Conservation (phyloP, 2,329 filamentous ascomycete species). For the Pezicula carpinea region DNA sequence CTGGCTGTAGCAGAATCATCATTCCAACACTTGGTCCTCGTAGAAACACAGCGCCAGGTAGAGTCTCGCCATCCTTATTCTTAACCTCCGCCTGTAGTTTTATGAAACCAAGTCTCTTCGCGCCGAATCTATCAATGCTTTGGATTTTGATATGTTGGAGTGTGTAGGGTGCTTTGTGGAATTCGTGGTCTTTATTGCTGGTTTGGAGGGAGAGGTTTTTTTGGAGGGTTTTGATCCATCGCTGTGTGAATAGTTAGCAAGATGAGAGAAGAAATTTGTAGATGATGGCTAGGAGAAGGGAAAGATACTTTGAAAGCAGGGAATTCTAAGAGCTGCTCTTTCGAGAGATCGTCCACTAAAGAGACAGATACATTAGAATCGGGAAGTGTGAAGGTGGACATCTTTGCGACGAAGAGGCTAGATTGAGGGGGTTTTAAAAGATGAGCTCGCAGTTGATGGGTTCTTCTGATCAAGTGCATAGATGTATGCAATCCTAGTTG, state of each 20-base stretch:
- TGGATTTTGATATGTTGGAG: constrained; percentile 48
- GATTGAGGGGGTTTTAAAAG: background rate
- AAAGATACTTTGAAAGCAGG: constrained; percentile 43
- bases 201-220: constrained; percentile 20
- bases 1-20: constrained; percentile 41
- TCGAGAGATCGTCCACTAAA: constrained; percentile 39
- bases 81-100: constrained; percentile 46
- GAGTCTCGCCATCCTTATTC: constrained; percentile 41
- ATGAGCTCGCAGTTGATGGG: background rate
- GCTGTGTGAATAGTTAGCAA: constrained; percentile 8
- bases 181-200: constrained; percentile 38
- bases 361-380: constrained; percentile 36
- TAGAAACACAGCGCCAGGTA: constrained; percentile 52
- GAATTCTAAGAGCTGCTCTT: constrained; percentile 42
- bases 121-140: constrained; percentile 47
- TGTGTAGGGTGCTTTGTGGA: constrained; percentile 48
- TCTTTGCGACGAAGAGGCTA: constrained; percentile 14
- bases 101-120: constrained; percentile 46
- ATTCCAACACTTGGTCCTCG: constrained; percentile 58
- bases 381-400: constrained; percentile 38
- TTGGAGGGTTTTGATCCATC: constrained; percentile 20
- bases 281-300: background rate
- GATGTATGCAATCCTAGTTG: no score
- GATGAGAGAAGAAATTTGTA: background rate
- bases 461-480: no score